A percentile compares a stretch with the other conserved stretches of the same genome.
Evolutionary conservation across 192 early-diverging fungal genomes (phyloP).

Genomic region (Umbelopsis vinacea): DNA sequence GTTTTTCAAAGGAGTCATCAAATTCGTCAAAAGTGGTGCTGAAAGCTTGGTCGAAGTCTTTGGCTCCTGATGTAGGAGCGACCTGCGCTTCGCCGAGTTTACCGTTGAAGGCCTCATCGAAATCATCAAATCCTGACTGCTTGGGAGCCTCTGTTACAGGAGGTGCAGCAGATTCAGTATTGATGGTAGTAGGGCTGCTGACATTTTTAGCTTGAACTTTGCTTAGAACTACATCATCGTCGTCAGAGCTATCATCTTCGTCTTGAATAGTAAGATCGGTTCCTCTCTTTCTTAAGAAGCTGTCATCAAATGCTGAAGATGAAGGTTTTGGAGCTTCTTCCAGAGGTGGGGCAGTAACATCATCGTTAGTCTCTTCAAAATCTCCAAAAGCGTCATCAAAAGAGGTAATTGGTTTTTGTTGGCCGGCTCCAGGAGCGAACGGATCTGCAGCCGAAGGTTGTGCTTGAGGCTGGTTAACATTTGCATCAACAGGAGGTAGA

Average conservation of each 20-base stretch:
- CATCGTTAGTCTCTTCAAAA: not conserved
- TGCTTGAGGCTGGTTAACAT: not conserved
- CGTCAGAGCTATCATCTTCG: constrained; percentile 4
- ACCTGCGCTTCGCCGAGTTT: not conserved
- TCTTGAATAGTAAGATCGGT: not conserved
- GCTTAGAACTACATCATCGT: not conserved
- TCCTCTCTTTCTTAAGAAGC: constrained; percentile 13
- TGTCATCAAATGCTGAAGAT: not conserved
- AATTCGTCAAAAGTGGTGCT: constrained; percentile 14
- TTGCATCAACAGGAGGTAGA: not conserved
- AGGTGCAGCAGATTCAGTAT: not conserved
- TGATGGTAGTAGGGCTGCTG: not conserved
- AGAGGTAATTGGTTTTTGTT: not conserved
- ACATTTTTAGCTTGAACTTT: not conserved
- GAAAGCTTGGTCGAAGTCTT: constrained; percentile 24
- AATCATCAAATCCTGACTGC: constrained; percentile 22
- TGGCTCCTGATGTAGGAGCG: not conserved
- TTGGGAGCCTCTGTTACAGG: not conserved
- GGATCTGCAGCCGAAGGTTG: not conserved
- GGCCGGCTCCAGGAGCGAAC: not conserved
- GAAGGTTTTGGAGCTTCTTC: not conserved
- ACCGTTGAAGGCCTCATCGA: constrained; percentile 20
- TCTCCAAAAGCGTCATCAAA: constrained; percentile 21
- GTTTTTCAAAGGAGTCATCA: constrained; percentile 14
- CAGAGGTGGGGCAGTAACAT: not conserved